phyloP scores from a whole-genome alignment of 805 yeast species.

The Pichia nakasei region DNA sequence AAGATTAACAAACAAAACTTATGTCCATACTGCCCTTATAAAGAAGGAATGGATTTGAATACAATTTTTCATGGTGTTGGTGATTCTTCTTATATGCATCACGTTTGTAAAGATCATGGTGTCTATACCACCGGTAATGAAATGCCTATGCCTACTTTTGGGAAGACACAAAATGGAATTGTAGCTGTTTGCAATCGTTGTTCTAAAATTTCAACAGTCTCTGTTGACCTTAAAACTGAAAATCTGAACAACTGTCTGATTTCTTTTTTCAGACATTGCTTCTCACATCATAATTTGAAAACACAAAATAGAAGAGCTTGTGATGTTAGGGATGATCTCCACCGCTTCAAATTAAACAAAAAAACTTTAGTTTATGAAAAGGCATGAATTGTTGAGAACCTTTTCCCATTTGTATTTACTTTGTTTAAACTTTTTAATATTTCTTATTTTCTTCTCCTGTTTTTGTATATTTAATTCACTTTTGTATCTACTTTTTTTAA shows the following conservation, averaged over 20 bases:
- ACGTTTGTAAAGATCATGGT: conserved; percentile 28
- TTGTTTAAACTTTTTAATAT: no score
- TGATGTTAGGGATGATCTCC: no score
- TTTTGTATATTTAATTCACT: no score
- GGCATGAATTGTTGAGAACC: no score
- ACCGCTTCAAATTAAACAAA: no score
- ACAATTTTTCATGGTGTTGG: conserved; percentile 18
- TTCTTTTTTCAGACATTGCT: background rate
- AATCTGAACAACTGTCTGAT: background rate
- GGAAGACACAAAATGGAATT: background rate
- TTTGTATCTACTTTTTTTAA: no score
- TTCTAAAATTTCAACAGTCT: no score
- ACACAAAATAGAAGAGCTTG: background rate
- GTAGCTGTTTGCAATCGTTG: conserved; percentile 3
- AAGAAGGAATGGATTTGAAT: conserved; percentile 1
- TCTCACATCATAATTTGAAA: background rate
- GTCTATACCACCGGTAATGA: conserved; percentile 25
- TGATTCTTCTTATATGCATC: conserved; percentile 14
- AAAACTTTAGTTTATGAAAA: no score
- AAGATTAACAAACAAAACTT: conserved; percentile 3
- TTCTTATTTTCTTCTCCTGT: no score
- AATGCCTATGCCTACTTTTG: conserved; percentile 20
- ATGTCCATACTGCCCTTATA: conserved; percentile 25
- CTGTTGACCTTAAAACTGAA: background rate
- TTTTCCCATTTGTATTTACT: no score